These are phyloP conservation scores for Apiospora aurea DNA, from an alignment of 2,329 filamentous ascomycete species.

Conservation along the genomic window DNA sequence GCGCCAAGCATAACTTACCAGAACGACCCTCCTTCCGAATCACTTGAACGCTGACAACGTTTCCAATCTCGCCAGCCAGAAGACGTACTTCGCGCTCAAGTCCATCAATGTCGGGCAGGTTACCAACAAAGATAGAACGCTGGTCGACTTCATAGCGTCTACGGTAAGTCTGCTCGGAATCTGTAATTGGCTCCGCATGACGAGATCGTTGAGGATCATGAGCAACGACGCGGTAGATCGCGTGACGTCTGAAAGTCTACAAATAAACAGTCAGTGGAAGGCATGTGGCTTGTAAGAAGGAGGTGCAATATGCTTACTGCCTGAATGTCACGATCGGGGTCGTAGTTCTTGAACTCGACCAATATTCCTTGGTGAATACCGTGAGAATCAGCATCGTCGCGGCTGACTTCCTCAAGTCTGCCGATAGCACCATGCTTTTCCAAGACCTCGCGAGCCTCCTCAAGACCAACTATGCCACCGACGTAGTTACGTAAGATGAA, in stretches of 20 bases:
- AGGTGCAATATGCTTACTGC: constrained; percentile 45
- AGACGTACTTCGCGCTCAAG: constrained; percentile 36
- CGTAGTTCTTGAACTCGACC: constrained; percentile 59
- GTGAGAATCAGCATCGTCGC: constrained; percentile 43
- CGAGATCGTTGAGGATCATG: constrained; percentile 42
- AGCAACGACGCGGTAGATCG: constrained; percentile 40
- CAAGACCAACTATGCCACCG: constrained; percentile 45
- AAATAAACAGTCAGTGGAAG: not conserved
- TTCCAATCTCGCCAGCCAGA: constrained; percentile 37
- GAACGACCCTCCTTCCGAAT: constrained; percentile 36
- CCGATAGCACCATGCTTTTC: constrained; percentile 52
- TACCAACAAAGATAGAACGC: constrained; percentile 45
- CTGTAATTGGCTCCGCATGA: constrained; percentile 30
- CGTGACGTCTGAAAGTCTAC: constrained; percentile 45
- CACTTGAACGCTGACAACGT: constrained; percentile 39
- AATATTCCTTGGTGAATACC: constrained; percentile 48
- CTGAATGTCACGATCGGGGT: constrained; percentile 57
- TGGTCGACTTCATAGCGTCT: constrained; percentile 43
- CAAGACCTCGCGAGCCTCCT: constrained; percentile 55
- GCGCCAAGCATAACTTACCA: constrained; percentile 30
- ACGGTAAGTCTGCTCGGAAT: constrained; percentile 37
- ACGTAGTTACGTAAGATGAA: constrained; percentile 55
- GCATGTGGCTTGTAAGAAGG: not conserved
- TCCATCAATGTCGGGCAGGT: constrained; percentile 37
- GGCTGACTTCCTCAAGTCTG: constrained; percentile 46